Evolutionary conservation across 1,284 basidiomycete genomes (phyloP), one percentile per base, ranked within the genome.

Genomic region (Apiotrichum gamsii): DNA sequence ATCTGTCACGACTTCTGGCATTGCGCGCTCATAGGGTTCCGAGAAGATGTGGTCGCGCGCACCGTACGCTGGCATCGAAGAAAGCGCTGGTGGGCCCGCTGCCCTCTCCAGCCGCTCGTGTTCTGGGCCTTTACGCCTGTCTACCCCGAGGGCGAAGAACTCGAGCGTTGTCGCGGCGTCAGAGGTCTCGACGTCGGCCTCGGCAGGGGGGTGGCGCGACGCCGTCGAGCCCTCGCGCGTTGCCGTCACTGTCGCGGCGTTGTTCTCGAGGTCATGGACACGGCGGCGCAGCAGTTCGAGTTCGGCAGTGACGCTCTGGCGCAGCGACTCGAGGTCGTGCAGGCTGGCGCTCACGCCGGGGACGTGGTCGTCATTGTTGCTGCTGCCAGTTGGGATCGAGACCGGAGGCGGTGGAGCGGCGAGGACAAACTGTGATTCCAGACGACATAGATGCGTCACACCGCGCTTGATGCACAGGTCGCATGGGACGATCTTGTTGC

Each of bases 91-190:
- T 44, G 24, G 38, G 16, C 10, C 16, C 16, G n/a, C n/a, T n/a
- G n/a, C n/a, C n/a, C n/a, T n/a, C n/a, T n/a, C n/a, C n/a, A n/a
- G n/a, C n/a, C n/a, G 4, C 9, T 31, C n/a, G 25, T 5, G 23
- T 33, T 15, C 31, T 8, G 34, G 49, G 3, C 52, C 54, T 15
- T 47, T 2, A 15, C 57, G 38, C 14, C 57, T 39, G 39, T 59
- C 57, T 16, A 59, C 16, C 15, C 57, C 57, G 9, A 59, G 47
- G 13, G 57, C 51, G 21, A 59, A 45, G 43, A 52, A 59, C 38
- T 59, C 57, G 9, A 59, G 43, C 1, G 57, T 59, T n/a, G 57
- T 59, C 6, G 55, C 57, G 40, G 41, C 21, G 9, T 32, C 42
- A n/a, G 32, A 44, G 8, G 25, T 36, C n/a, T 9, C 24, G 19